Percentiles rank a stretch among this genome's conserved stretches.
phyloP scores from a whole-genome alignment of 2,329 filamentous ascomycete genomes.

The Fusarium goolgardi region DNA sequence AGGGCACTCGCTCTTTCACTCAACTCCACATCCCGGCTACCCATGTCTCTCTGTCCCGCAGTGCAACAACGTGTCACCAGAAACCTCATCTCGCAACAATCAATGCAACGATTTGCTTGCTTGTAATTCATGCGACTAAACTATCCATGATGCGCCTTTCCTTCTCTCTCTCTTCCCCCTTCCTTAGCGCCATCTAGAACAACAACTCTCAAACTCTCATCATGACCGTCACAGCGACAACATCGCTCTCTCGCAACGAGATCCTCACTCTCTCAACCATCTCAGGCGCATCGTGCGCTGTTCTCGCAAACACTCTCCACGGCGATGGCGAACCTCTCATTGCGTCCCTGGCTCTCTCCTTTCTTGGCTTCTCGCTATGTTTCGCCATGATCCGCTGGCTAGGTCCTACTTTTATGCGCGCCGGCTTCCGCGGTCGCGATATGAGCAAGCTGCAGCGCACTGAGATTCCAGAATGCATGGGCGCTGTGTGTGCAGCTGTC shows the following conservation, averaged over 20 bases:
- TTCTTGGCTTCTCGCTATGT: slow-evolving; percentile 82
- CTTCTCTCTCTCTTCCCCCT: background rate
- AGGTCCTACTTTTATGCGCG: slow-evolving; percentile 86
- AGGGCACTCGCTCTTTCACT: slow-evolving; percentile 3
- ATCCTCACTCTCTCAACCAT: slow-evolving; percentile 70
- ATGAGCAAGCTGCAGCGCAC: slow-evolving; percentile 76
- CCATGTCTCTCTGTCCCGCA: slow-evolving; percentile 14
- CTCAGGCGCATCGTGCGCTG: slow-evolving; percentile 73
- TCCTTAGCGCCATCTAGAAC: slow-evolving; percentile 9
- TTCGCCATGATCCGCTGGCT: slow-evolving; percentile 95
- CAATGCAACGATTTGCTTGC: background rate
- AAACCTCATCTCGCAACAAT: slow-evolving; percentile 16
- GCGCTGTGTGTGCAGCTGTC: slow-evolving; percentile 89
- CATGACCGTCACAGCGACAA: slow-evolving; percentile 49
- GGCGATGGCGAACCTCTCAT: slow-evolving; percentile 90
- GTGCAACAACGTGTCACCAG: slow-evolving; percentile 44
- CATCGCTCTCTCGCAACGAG: slow-evolving; percentile 63
- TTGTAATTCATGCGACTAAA: background rate
- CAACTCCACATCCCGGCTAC: slow-evolving; percentile 25
- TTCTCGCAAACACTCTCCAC: slow-evolving; percentile 84
- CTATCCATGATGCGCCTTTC: slow-evolving; percentile 33
- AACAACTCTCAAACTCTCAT: slow-evolving; percentile 24
- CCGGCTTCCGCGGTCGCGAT: slow-evolving; percentile 90
- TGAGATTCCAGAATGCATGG: slow-evolving; percentile 96
- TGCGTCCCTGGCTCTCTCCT: slow-evolving; percentile 87